Evolutionary conservation across 1,284 basidiomycete species (phyloP).

Genomic region (Chondrostereum purpureum): DNA sequence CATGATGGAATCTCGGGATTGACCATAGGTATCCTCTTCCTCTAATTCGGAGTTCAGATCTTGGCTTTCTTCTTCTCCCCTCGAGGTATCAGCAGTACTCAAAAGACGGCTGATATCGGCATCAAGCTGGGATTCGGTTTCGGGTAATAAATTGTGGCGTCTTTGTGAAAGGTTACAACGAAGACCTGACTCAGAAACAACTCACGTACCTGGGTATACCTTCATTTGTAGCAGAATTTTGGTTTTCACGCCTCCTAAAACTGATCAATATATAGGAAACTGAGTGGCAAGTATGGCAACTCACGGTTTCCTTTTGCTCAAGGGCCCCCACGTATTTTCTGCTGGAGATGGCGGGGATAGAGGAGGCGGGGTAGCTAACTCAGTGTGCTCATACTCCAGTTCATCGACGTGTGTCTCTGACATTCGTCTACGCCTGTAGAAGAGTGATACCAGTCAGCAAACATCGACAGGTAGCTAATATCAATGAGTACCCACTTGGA

Average conservation of each 20-base stretch:
- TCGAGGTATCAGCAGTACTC: conserved; percentile 19
- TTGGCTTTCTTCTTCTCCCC: conserved; percentile 18
- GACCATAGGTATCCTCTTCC: too few species aligned
- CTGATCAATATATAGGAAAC: conserved; percentile 25
- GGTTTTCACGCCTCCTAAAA: conserved; percentile 32
- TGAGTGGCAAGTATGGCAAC: conserved; percentile 21
- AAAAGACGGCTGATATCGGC: too few species aligned
- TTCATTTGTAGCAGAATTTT: conserved; percentile 13
- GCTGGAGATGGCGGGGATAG: conserved; percentile 24
- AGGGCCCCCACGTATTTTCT: too few species aligned
- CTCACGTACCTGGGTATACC: neutral
- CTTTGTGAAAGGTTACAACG: too few species aligned
- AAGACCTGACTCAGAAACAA: conserved; percentile 13
- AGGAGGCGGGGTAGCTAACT: conserved; percentile 23
- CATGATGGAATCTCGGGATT: too few species aligned
- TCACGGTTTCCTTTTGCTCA: conserved; percentile 42
- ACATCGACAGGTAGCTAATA: too few species aligned
- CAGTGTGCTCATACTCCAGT: conserved; percentile 31
- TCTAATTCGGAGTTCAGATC: too few species aligned
- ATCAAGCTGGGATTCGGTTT: too few species aligned
- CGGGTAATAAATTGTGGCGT: too few species aligned
- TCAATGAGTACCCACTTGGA: conserved; percentile 32
- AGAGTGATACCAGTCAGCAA: neutral
- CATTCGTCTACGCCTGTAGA: conserved; percentile 32
- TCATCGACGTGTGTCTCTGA: conserved; percentile 38